These are phyloP conservation scores for Dendrocalamus sinicus DNA, from an alignment of 176 grass and related monocot species.

Conservation along the genomic window DNA sequence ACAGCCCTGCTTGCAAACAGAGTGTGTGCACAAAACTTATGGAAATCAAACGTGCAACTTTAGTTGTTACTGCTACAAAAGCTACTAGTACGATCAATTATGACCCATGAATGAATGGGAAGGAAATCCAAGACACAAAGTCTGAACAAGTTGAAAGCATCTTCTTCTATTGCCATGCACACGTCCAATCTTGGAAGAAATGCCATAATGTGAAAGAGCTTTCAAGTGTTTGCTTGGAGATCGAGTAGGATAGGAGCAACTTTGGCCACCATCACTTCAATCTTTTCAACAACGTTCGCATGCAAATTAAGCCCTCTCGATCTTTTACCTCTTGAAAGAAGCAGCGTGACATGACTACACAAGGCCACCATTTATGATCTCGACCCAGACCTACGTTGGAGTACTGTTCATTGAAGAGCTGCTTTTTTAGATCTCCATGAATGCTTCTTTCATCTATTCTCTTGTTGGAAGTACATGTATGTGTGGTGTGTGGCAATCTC, in stretches of 20 bases:
- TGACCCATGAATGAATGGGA: not conserved
- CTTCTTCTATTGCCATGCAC: constrained; percentile 53
- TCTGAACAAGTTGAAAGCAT: constrained; percentile 7
- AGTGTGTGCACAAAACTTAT: not conserved
- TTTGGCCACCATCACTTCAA: constrained; percentile 34
- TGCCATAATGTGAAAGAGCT: constrained; percentile 36
- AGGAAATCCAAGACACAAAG: constrained; percentile 45
- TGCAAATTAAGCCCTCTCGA: constrained; percentile 33
- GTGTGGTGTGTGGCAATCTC: not conserved
- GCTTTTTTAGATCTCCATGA: constrained; percentile 1
- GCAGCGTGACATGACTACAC: constrained; percentile 48
- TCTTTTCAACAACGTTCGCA: constrained; percentile 62
- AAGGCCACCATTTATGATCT: constrained; percentile 35
- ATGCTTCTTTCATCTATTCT: not conserved
- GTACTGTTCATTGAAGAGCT: constrained; percentile 7
- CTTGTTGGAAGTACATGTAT: not conserved
- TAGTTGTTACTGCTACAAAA: not conserved
- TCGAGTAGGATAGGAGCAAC: not conserved
- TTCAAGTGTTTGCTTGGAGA: constrained; percentile 26
- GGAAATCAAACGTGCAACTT: not conserved
- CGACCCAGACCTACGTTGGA: constrained; percentile 19
- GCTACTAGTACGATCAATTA: not conserved
- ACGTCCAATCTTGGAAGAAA: constrained; percentile 71
- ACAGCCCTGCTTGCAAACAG: constrained; percentile 32
- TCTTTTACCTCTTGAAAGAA: constrained; percentile 6